Evolutionary conservation across 1,139 yeast species (phyloP), one percentile per base, ranked within the genome.

Genomic region (Saccharomyces hybrid): DNA sequence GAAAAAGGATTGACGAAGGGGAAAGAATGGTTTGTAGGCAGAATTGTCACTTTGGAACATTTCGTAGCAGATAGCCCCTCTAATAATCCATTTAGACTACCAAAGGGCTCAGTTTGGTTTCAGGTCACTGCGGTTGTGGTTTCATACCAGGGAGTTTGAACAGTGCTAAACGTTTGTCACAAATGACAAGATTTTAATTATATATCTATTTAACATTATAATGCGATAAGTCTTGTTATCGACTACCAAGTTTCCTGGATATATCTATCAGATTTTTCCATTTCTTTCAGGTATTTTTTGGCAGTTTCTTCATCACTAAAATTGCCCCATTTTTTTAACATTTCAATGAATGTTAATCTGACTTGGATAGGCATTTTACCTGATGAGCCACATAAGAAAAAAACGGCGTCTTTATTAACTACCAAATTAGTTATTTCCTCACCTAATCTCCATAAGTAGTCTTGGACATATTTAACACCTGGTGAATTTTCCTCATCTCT

Each of bases 351-450:
- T 0, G 97, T 91, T 23, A 86, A 70, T 58, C 96, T 75, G 1
- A 93, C 95, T 67, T 93, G 95, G 42, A 84, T 78, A 0, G 99
- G 99, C 99, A 93, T 95, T 59, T 83, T 81, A 0, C 99, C 99
- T 38, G 96, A 84, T 11, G 96, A 85, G 0, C 99, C 97, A 74
- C 99, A 91, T 2, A 93, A 76, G 67, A 85, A 90, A 5, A 90
- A 72, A 0, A 79, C 71, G 0, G 88, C 95, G 20, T 75, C 67
- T 48, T 78, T 65, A n/a, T 82, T 73, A 2, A 80, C 68, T 7
- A 90, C 68, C 52, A 84, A 68, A 7, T 81, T 77, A 1, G 78
- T 80, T 2, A 90, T 71, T 27, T 74, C 52, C 2, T 73, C 68
- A 32, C 76, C 75, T 50, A 83, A 70, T 28, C 73, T 71, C 73